Percentiles rank a stretch among this genome's conserved stretches.
phyloP scores from a whole-genome alignment of 2,329 filamentous ascomycete genomes.

The Monilinia vaccinii-corymbosi region DNA sequence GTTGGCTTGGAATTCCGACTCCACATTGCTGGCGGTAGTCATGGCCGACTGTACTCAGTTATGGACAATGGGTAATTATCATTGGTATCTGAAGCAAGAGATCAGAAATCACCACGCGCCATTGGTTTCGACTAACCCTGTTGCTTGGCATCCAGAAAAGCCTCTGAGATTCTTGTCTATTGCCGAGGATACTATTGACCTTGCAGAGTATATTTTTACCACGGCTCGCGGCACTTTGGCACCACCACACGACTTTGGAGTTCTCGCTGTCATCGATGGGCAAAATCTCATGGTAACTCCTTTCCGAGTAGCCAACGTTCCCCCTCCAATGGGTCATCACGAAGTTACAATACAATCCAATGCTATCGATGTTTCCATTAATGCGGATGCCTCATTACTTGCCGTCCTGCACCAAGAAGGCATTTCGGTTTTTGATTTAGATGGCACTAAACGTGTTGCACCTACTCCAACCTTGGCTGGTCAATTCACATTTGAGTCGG shows the following conservation, averaged over 20 bases:
- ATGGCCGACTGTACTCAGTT: constrained; percentile 71
- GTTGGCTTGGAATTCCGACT: constrained; percentile 86
- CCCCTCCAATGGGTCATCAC: constrained; percentile 84
- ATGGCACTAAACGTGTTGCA: constrained; percentile 47
- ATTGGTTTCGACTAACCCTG: constrained; percentile 27
- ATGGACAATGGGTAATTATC: constrained; percentile 96
- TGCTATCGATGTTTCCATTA: constrained; percentile 67
- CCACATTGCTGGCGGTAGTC: constrained; percentile 77
- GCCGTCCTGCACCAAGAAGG: constrained; percentile 61
- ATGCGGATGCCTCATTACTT: constrained; percentile 52
- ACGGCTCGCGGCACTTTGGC: constrained; percentile 59
- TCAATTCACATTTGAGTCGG: constrained; percentile 33
- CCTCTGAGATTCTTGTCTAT: constrained; percentile 57
- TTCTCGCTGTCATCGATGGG: constrained; percentile 80
- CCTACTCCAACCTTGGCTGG: constrained; percentile 35
- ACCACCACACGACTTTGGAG: constrained; percentile 67
- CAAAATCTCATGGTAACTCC: constrained; percentile 73
- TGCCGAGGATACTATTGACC: constrained; percentile 41
- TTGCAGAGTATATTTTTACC: constrained; percentile 59
- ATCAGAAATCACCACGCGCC: constrained; percentile 39
- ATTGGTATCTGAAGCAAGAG: constrained; percentile 96
- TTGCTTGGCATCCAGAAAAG: constrained; percentile 78
- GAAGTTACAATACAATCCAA: constrained; percentile 56
- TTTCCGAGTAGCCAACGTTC: constrained; percentile 72
- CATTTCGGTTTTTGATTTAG: constrained; percentile 63